Conservation (phyloP, 768 basidiomycete species). For the Rhodosporidiobolus sp. region DNA sequence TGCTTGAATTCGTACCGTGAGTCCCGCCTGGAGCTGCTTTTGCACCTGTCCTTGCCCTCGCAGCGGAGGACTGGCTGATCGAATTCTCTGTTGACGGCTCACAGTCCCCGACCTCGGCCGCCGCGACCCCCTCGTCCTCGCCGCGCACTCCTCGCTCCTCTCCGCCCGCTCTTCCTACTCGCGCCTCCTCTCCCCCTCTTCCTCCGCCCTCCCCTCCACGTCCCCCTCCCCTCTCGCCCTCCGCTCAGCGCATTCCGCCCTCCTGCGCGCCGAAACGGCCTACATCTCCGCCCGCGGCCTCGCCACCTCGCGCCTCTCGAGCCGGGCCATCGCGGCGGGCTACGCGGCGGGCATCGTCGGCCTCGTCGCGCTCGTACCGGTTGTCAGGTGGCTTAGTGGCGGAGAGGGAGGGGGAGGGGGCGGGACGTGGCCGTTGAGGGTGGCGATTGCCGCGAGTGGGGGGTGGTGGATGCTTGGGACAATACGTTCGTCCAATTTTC, state of each 20-base stretch:
- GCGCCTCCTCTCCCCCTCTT: not conserved
- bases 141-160: not conserved
- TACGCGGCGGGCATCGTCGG: slow-evolving; percentile 66
- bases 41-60: too few relatives aligned
- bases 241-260: not conserved
- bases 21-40: too few relatives aligned
- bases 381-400: slow-evolving; percentile 54
- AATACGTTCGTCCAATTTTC: slow-evolving; percentile 65
- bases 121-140: slow-evolving; percentile 1
- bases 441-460: slow-evolving; percentile 80
- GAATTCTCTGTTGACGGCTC: slow-evolving; percentile 55
- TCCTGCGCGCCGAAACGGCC: slow-evolving; percentile 30
- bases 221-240: slow-evolving; percentile 56
- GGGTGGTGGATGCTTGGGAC: slow-evolving; percentile 84
- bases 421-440: slow-evolving; percentile 70
- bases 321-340: slow-evolving; percentile 46
- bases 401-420: slow-evolving; percentile 49
- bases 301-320: slow-evolving; percentile 31
- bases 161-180: not conserved
- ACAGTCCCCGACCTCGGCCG: slow-evolving; percentile 39
- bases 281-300: slow-evolving; percentile 11
- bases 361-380: slow-evolving; percentile 72
- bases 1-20: slow-evolving; percentile 80
- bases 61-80: too few relatives aligned
- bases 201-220: slow-evolving; percentile 52